phyloP scores from a whole-genome alignment of 2,329 filamentous ascomycete species.

The Colletotrichum sp. region DNA sequence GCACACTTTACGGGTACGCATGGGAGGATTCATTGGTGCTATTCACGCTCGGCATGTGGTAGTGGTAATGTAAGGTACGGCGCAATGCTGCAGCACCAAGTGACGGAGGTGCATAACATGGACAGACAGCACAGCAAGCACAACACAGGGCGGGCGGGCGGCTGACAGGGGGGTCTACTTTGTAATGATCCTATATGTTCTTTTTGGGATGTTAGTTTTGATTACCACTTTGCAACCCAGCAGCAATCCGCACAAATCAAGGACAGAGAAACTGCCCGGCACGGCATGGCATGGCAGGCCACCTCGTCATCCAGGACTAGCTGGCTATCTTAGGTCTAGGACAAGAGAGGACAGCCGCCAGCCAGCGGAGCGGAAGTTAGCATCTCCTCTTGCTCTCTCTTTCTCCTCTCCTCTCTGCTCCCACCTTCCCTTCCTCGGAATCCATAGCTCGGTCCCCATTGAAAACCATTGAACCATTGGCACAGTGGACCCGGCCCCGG shows the following conservation, averaged over 20 bases:
- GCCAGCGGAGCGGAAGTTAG: not conserved
- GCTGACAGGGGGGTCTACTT: not conserved
- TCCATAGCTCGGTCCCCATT: not conserved
- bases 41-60: not conserved
- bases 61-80: not conserved
- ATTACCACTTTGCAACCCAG: not conserved
- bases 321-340: not conserved
- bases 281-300: not conserved
- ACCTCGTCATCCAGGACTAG: not conserved
- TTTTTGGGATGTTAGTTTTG: not conserved
- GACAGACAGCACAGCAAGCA: not conserved
- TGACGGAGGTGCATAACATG: not conserved
- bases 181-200: not conserved
- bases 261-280: not conserved
- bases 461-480: not conserved
- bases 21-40: not conserved
- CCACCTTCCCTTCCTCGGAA: slow-evolving; percentile 1
- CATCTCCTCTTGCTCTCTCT: not conserved
- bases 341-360: not conserved
- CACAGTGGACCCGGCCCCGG: not conserved
- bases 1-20: not conserved
- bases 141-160: not conserved
- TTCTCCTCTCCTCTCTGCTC: not conserved
- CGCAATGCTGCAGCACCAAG: not conserved
- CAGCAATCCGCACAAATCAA: not conserved